Evolutionary conservation across 352 stramenopile species (phyloP).

Genomic region (Thalassiosira ordinaria): DNA sequence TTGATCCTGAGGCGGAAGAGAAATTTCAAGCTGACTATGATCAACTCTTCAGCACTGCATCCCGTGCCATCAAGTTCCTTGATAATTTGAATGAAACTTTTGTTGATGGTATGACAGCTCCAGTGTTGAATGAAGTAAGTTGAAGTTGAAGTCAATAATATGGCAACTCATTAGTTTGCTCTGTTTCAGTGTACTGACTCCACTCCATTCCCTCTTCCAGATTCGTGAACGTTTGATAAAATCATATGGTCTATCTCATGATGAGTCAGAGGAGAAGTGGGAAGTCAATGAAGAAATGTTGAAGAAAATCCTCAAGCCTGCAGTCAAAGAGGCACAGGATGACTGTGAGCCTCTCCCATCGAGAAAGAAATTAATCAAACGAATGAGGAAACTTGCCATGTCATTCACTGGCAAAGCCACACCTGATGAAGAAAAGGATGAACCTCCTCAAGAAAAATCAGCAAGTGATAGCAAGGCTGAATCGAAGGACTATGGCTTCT

Average conservation of each 20-base stretch:
- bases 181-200: slow-evolving; percentile 3
- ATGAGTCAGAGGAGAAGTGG: slow-evolving; percentile 48
- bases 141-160: no score
- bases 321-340: slow-evolving; percentile 13
- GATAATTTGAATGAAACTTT: slow-evolving; percentile 37
- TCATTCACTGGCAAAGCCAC: slow-evolving; percentile 34
- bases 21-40: slow-evolving; percentile 38
- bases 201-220: not conserved
- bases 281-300: slow-evolving; percentile 58
- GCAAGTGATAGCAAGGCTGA: not conserved
- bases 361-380: slow-evolving; percentile 73
- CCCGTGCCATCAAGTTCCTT: slow-evolving; percentile 45
- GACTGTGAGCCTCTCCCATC: slow-evolving; percentile 64
- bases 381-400: slow-evolving; percentile 67
- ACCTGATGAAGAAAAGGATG: slow-evolving; percentile 43
- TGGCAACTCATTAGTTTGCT: not conserved
- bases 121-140: slow-evolving; percentile 47
- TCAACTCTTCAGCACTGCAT: slow-evolving; percentile 30
- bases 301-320: slow-evolving; percentile 27
- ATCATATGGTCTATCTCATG: slow-evolving; percentile 54
- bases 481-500: slow-evolving; percentile 46
- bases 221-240: slow-evolving; percentile 60
- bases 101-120: slow-evolving; percentile 25
- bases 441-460: slow-evolving; percentile 14
- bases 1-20: slow-evolving; percentile 13